Base-by-base conservation (phyloP, 148 eudicot genomes). In the Cornus kousa region DNA sequence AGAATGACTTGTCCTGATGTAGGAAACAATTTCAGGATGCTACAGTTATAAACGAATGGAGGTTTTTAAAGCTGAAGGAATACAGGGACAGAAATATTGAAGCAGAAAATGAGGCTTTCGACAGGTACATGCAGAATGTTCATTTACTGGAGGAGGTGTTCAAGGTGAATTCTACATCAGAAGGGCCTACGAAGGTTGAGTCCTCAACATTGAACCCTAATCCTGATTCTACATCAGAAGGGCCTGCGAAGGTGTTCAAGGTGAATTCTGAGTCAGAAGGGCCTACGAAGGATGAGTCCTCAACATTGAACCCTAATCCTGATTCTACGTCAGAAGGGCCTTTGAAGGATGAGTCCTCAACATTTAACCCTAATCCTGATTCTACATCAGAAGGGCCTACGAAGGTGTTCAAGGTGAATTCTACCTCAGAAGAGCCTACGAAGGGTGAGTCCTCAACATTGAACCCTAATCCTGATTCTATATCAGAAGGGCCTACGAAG, bases 81-180 rank as follows among this genome's bases (percentile, higher is more conserved):
- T 89, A 85, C 88, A 91, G 77, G 74, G 97, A 92, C 65, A 80
- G 89, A 68, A 90, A 87, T 71, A 80, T 91, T 73, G 93, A 86
- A 89, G 87, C 85, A 35, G 99, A 94, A 88, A 91, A 85, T 81
- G 97, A 92, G 87, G 95, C 98, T 77, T 97, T 97, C 80, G 98
- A 94, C 74, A 86, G 98, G 9, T 97, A 97, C 86, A 91, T 94
- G 91, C 94, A 86, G 76, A 94, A 97, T 78, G 80, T 89, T 40
- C 80, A 85, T 83, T 83, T 94, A 73, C 77, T 97, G 43, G 94
- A 94, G 84, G 94, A 94, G 80, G 89, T 92, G 55, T 90, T 92
- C 48, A 43, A 43, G 57, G 86, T 89, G 68, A 88, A 81, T 79
- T 78, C 94, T n/a, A 43, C 77, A n/a, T 16, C 69, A 9, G 91